Percentiles rank a stretch among this genome's conserved stretches.
Evolutionary conservation across 768 basidiomycete genomes (phyloP).

Genomic region (Hericium erinaceus): DNA sequence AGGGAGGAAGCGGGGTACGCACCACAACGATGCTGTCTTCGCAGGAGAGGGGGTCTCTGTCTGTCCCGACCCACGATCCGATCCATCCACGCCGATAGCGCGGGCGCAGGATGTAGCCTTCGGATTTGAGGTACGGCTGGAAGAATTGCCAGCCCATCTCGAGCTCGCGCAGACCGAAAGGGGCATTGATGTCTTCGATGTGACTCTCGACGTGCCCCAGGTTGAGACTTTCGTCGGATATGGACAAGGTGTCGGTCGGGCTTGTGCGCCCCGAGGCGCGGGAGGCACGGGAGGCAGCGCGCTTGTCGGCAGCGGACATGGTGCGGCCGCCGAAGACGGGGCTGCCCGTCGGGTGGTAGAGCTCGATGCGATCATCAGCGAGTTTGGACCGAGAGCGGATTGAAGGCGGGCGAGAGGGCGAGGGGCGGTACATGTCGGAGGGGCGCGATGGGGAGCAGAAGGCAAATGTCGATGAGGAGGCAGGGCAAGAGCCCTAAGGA

Average conservation of each 20-base stretch:
- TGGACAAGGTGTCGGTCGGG: background rate
- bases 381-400: background rate
- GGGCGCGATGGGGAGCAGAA: background rate
- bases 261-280: background rate
- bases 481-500: background rate
- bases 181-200: background rate
- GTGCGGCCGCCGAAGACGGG: background rate
- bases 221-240: background rate
- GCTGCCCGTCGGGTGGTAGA: background rate
- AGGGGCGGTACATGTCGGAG: background rate
- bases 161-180: background rate
- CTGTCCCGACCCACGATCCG: background rate
- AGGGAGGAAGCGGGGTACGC: background rate
- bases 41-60: background rate
- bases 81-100: background rate
- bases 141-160: background rate
- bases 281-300: background rate
- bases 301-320: background rate
- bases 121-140: background rate
- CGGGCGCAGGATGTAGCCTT: background rate
- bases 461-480: background rate
- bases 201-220: background rate
- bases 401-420: background rate
- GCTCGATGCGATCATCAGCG: background rate
- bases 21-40: background rate